Base-by-base conservation (phyloP, 495 filamentous ascomycete genomes). In the Penicillium lagena region DNA sequence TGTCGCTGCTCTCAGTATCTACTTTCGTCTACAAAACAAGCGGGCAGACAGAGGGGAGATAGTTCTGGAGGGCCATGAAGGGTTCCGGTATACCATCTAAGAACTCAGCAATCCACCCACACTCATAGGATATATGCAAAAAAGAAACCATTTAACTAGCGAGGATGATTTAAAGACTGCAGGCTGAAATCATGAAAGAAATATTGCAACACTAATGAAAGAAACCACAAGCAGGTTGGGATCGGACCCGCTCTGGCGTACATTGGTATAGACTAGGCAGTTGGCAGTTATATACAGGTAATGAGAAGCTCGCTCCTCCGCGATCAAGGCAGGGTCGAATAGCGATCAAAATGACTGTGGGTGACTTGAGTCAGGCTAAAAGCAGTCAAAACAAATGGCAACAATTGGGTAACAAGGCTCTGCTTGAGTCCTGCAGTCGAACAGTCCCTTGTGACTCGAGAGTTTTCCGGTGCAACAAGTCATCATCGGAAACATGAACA, bases 241-340 rank as follows among this genome's bases (percentile, higher is more conserved):
- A 22, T 22, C 22, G 22, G 22, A 22, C 22, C 28, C 40, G 36
- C 37, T 34, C 9, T 27, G n/a, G 36, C 11, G 45, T 33, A 32
- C 29, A 27, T 39, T 37, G 30, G 43, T 53, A 60, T 55, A 47
- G 51, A 59, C 51, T 58, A 55, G 29, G 44, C 40, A 60, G 52
- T 62, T 62, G 60, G 55, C 43, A 51, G 49, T 60, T 52, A 62
- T 66, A 46, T 66, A 62, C 60, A 66, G 43, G 45, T 14, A 55
- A 57, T 28, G 30, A 55, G 55, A 49, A 28, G 30, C 14, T 43
- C 36, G 37, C 17, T 14, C 13, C 12, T 38, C 22, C 22, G 22
- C 22, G 22, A 22, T 22, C 22, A 22, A 4, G 22, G 22, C 22
- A 22, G 22, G 22, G 6, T 22, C 22, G 22, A 22, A 4, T 22